Evolutionary conservation across 148 eudicot species (phyloP), one percentile per base, ranked within the genome.

Genomic region (Heliosperma pusillum): DNA sequence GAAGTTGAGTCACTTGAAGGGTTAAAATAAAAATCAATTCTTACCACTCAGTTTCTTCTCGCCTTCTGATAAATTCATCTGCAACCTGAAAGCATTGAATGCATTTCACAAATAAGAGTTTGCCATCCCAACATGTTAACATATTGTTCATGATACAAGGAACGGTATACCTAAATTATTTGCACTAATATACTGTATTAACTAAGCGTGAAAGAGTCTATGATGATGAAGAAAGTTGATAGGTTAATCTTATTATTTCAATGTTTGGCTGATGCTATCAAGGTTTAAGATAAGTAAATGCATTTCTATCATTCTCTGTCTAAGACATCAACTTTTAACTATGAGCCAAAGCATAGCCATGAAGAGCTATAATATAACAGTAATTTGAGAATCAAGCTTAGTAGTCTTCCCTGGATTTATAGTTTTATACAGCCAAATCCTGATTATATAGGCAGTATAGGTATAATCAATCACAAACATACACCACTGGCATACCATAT

Each of bases 31-130:
- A 33, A 42, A 60, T 2, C 5, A 58, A 53, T 33, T 65, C 92
- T 83, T 56, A 94, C 99, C 99, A 95, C 79, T 95, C 99, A 15
- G 99, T 90, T 89, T 95, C 99, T 83, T 90, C 59, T 69, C 92
- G 89, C 78, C 99, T 92, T 79, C 66, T 92, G 72, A 90, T 77
- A 79, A 95, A 89, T 80, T 95, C 99, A 81, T 95, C 94, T 16
- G 94, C 97, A 42, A 92, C 98, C 98, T 94, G 85, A 71, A 62
- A 84, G 53, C 50, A 74, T 74, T 61, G 13, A 52, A 36, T 63
- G 69, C 22, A 19, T 21, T 12, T 9, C 45, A 56, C 52, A 57
- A 15, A 73, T 67, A 29, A 73, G 21, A 16, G 17, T 11, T 65
- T 26, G 57, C 67, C 56, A 5, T 5, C 45, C 12, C 52, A 25